Conservation (phyloP, 2,329 filamentous ascomycete genomes). For the Neobulgaria alba region DNA sequence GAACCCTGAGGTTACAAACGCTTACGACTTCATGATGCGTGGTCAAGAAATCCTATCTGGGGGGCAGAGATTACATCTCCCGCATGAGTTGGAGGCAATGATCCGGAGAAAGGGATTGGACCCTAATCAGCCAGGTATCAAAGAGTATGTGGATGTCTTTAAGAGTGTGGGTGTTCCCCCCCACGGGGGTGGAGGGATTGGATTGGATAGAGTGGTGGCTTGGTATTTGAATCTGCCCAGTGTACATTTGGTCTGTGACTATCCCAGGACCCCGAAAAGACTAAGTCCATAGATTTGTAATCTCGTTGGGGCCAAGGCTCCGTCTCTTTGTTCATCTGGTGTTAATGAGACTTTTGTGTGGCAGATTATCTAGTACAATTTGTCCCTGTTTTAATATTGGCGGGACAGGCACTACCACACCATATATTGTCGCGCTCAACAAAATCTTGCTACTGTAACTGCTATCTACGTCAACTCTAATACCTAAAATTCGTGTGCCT, state of each 20-base stretch:
- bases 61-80: conserved; percentile 83
- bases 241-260: conserved; percentile 49
- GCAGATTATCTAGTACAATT: too few relatives aligned
- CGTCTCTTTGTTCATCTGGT: too few relatives aligned
- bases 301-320: too few relatives aligned
- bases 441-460: too few relatives aligned
- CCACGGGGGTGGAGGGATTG: conserved; percentile 83
- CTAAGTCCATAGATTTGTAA: conserved; percentile 39
- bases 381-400: too few relatives aligned
- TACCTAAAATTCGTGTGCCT: too few relatives aligned
- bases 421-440: too few relatives aligned
- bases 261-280: conserved; percentile 52
- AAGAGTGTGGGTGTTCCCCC: conserved; percentile 74
- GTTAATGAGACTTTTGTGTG: too few relatives aligned
- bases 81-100: conserved; percentile 65
- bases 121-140: conserved; percentile 64
- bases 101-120: conserved; percentile 76
- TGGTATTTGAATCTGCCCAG: conserved; percentile 52
- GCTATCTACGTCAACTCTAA: too few relatives aligned
- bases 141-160: conserved; percentile 84
- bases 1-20: conserved; percentile 57
- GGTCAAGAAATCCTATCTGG: conserved; percentile 90
- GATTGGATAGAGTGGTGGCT: conserved; percentile 75
- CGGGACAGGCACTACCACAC: too few relatives aligned
- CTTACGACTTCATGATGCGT: conserved; percentile 79